Base-by-base conservation (phyloP, 2,329 filamentous ascomycete genomes). In the Septoria linicola region DNA sequence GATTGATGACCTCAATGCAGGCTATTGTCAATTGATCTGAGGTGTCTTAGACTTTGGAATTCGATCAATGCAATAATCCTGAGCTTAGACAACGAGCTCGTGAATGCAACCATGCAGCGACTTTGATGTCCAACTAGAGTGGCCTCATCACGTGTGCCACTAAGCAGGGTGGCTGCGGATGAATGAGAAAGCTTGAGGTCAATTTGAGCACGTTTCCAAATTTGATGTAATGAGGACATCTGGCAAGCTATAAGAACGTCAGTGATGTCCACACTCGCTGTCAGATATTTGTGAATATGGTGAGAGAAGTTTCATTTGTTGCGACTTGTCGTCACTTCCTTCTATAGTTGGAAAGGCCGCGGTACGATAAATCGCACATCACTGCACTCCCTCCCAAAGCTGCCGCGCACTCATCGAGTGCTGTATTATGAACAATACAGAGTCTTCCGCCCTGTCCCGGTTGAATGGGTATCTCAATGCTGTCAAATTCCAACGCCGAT, bases 381-480 rank as follows among this genome's bases (percentile, higher is more conserved):
- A 27, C 34, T 4, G 25, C 44, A 47, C 17, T 20, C 21, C 17
- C 31, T 37, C 19, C 20, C 23, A 27, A 27, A 27, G 23, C 23
- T 27, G 23, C 23, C 23, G 23, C 13, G 35, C 35, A 47, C 44
- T 32, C 23, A 3, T 48, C 44, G 36, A 17, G 30, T 37, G 25
- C 21, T 40, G 43, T 46, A 39, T 37, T 31, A 40, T 35, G 25
- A 39, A 48, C 25, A 35, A 48, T 20, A 32, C 44, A 48, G 36
- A 48, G 44, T 48, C 39, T 49, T 16, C 47, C 21, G 20, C 47
- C 47, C 40, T 49, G 37, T 42, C 57, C 63, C 62, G 57, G 63
- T 66, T 65, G 63, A 66, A 65, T 66, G 62, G 64, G 64, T 65
- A 64, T 65, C 60, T 64, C 47, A 52, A 54, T 49, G 48, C 50